Evolutionary conservation across 2,329 filamentous ascomycete species (phyloP).

Genomic region (Geoglossum cookeanum): DNA sequence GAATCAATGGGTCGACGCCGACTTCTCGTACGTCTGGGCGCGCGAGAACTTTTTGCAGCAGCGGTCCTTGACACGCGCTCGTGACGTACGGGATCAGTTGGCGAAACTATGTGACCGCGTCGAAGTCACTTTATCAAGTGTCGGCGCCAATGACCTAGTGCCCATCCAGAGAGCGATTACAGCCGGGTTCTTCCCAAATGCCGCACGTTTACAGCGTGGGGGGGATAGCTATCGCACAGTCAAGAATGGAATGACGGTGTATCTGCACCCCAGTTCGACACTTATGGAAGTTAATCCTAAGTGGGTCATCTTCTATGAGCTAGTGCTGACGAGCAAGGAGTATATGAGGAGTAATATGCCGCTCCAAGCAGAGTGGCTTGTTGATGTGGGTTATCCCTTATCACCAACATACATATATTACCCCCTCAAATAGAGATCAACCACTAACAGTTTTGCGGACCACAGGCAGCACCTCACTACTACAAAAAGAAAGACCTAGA

Average conservation of each 20-base stretch:
- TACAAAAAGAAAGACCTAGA: constrained; percentile 87
- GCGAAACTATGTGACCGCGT: constrained; percentile 84
- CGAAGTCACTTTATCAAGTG: constrained; percentile 52
- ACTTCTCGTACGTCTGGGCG: constrained; percentile 74
- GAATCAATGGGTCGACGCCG: constrained; percentile 87
- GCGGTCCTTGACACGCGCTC: constrained; percentile 66
- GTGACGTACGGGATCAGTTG: constrained; percentile 84
- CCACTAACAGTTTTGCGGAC: not conserved
- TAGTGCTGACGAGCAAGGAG: constrained; percentile 71
- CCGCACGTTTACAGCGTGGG: constrained; percentile 61
- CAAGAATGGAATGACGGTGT: constrained; percentile 75
- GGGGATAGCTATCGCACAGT: constrained; percentile 82
- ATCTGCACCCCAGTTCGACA: constrained; percentile 76
- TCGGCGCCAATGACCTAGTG: constrained; percentile 49
- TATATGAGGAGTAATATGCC: constrained; percentile 83
- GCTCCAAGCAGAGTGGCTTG: constrained; percentile 66
- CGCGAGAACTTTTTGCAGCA: constrained; percentile 90
- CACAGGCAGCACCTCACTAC: constrained; percentile 58
- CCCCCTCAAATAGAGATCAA: not conserved
- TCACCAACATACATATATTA: constrained; percentile 18
- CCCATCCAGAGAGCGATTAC: constrained; percentile 79
- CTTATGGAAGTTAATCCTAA: constrained; percentile 64
- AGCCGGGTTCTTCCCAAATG: constrained; percentile 87
- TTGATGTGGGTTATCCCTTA: constrained; percentile 32
- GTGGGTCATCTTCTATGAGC: constrained; percentile 74